A percentile compares a stretch with the other conserved stretches of the same genome.
phyloP scores from a whole-genome alignment of 257 asterid species.

The Solanum bukasovii region DNA sequence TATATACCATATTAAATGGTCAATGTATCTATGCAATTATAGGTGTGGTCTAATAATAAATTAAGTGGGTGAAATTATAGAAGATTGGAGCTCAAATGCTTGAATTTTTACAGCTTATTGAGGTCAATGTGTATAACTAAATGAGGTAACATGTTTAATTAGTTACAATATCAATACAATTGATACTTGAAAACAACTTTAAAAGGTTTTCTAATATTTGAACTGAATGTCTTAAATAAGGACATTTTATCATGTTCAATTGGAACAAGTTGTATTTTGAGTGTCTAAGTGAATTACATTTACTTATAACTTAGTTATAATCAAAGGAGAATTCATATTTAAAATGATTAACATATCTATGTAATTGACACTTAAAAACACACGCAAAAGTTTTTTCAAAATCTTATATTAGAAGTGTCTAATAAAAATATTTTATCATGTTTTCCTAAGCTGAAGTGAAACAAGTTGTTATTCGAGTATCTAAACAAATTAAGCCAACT shows the following conservation, averaged over 20 bases:
- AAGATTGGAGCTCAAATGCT: background rate
- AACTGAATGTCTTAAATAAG: background rate
- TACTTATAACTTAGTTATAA: too few relatives aligned
- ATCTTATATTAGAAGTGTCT: too few relatives aligned
- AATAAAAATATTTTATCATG: background rate
- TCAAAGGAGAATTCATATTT: background rate
- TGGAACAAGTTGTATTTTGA: background rate
- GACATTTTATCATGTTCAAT: background rate
- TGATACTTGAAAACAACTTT: background rate
- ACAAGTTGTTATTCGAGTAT: background rate
- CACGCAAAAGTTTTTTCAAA: background rate
- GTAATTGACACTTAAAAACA: background rate
- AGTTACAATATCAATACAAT: background rate
- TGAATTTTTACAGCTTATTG: background rate
- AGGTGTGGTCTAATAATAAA: background rate
- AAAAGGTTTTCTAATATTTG: background rate
- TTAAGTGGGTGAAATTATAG: background rate
- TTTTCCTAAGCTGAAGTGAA: background rate
- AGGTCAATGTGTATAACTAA: background rate
- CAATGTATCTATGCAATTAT: too few relatives aligned
- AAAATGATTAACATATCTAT: background rate
- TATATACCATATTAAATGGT: background rate
- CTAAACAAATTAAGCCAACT: background rate
- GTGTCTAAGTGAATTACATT: background rate
- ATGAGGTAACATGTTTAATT: background rate